These are phyloP conservation scores for Cyberlindnera mississippiensis DNA, from an alignment of 805 yeast genomes.

Conservation along the genomic window DNA sequence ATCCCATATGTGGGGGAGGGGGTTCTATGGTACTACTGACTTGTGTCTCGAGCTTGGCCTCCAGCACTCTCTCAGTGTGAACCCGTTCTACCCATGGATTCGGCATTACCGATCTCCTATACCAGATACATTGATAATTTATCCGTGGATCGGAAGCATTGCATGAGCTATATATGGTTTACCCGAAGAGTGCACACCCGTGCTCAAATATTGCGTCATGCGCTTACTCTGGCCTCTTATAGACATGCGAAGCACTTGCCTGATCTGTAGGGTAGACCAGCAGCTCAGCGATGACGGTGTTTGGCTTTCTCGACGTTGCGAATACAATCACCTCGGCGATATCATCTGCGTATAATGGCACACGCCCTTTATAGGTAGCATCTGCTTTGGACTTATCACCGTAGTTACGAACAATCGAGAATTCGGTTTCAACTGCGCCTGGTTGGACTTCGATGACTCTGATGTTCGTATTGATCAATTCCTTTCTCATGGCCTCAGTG, in stretches of 20 bases:
- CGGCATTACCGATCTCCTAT: no score
- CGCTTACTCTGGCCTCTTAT: constrained; percentile 41
- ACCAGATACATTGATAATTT: no score
- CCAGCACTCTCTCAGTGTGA: no score
- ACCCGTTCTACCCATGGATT: no score
- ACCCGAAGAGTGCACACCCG: no score
- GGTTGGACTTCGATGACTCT: constrained; percentile 67
- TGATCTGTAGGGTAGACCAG: constrained; percentile 83
- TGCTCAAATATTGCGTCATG: no score
- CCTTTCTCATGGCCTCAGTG: constrained; percentile 70
- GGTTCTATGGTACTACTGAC: no score
- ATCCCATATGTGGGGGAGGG: no score
- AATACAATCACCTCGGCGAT: constrained; percentile 59
- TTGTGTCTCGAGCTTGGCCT: no score
- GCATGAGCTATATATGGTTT: no score
- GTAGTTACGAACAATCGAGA: constrained; percentile 54
- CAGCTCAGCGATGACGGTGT: constrained; percentile 66
- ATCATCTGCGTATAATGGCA: constrained; percentile 55
- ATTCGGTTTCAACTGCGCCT: constrained; percentile 68
- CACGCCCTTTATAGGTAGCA: constrained; percentile 50
- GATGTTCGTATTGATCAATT: constrained; percentile 63
- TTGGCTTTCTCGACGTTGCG: constrained; percentile 51
- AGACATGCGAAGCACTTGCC: constrained; percentile 68
- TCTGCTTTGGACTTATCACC: constrained; percentile 54
- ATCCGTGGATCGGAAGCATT: no score